These are phyloP conservation scores for Huntiella savannae DNA, from an alignment of 2,329 filamentous ascomycete genomes.

Conservation along the genomic window DNA sequence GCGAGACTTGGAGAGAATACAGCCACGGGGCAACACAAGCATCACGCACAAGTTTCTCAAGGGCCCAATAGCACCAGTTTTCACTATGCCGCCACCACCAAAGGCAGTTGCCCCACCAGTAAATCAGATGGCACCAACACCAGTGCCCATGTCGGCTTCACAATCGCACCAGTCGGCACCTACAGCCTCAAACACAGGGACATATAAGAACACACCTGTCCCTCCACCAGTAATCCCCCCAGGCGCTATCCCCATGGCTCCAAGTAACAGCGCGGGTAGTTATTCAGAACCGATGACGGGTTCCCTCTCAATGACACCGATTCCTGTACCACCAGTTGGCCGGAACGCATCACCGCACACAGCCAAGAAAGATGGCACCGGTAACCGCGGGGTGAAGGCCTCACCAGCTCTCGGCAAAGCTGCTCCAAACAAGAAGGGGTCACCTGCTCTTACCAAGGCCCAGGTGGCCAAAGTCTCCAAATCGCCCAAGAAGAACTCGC, in stretches of 20 bases:
- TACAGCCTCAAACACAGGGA: not conserved
- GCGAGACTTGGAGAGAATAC: constrained; percentile 12
- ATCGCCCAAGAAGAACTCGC: constrained; percentile 9
- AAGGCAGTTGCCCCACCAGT: not conserved
- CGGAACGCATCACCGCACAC: constrained; percentile 6
- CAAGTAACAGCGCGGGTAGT: not conserved
- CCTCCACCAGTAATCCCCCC: constrained; percentile 9
- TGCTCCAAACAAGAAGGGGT: constrained; percentile 5
- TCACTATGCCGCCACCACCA: constrained; percentile 1
- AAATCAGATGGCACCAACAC: not conserved
- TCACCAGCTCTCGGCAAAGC: constrained; percentile 7
- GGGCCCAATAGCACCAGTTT: constrained; percentile 4
- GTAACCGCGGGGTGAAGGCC: constrained; percentile 4
- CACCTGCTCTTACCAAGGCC: constrained; percentile 8
- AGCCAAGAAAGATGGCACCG: constrained; percentile 8
- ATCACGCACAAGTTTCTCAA: constrained; percentile 6
- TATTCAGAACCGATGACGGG: not conserved
- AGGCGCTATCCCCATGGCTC: not conserved
- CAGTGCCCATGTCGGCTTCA: not conserved
- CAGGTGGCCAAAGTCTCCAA: constrained; percentile 7
- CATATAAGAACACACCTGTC: constrained; percentile 8
- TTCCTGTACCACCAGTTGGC: not conserved
- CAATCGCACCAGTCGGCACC: not conserved
- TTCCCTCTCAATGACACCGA: not conserved
- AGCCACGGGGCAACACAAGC: constrained; percentile 13